A percentile compares a stretch with the other conserved stretches of the same genome.
Conservation (phyloP, 148 eudicot species). For the Euryodendron excelsum region DNA sequence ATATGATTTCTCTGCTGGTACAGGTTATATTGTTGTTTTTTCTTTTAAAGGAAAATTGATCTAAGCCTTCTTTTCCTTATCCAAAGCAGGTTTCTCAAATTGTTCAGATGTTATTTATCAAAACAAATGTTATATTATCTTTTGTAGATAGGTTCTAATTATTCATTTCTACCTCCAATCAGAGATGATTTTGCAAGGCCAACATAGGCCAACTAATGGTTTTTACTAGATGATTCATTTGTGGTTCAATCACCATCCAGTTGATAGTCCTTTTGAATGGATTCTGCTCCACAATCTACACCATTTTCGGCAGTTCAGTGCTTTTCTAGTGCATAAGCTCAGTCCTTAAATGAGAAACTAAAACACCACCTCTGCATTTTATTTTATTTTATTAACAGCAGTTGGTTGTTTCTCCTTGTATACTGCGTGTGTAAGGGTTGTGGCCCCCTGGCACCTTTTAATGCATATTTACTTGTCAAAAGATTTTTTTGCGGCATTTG, state of each 20-base stretch:
- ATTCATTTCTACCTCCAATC: conserved; percentile 4
- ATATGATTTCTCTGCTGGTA: too few relatives aligned
- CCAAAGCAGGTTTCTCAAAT: too few relatives aligned
- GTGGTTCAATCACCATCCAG: neutral
- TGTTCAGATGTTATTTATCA: too few relatives aligned
- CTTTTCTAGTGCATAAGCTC: neutral
- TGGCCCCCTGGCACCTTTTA: too few relatives aligned
- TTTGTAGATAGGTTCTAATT: neutral
- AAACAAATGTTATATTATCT: too few relatives aligned
- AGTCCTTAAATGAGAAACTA: neutral
- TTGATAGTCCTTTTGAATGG: neutral
- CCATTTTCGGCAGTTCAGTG: neutral
- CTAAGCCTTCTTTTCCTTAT: too few relatives aligned
- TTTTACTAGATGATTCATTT: neutral
- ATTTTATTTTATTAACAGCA: neutral
- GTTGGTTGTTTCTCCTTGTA: too few relatives aligned
- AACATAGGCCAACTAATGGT: neutral
- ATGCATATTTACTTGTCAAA: too few relatives aligned
- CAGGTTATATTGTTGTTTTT: too few relatives aligned
- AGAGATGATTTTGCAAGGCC: neutral
- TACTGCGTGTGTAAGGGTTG: too few relatives aligned
- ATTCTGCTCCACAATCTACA: neutral
- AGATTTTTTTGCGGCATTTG: neutral
- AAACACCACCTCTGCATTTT: neutral
- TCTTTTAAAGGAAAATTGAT: too few relatives aligned